Evolutionary conservation across 2,329 filamentous ascomycete species (phyloP).

Genomic region (Nemania diffusa): DNA sequence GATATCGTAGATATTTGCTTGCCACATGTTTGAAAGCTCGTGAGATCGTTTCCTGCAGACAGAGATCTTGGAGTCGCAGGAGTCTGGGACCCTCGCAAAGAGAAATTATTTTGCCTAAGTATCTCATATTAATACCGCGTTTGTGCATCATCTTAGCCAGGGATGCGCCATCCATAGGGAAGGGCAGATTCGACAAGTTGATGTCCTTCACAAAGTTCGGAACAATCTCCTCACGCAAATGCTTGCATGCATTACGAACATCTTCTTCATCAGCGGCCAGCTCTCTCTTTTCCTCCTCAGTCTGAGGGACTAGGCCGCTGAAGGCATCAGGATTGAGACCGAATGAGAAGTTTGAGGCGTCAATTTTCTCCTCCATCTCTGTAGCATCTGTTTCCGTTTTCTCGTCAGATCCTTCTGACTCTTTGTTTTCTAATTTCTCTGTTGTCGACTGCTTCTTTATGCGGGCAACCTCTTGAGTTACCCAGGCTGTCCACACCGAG

Average conservation of each 20-base stretch:
- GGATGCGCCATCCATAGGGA: constrained; percentile 98
- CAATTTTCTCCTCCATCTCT: constrained; percentile 73
- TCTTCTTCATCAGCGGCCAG: constrained; percentile 86
- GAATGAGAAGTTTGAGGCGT: constrained; percentile 88
- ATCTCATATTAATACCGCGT: constrained; percentile 95
- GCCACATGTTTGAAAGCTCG: constrained; percentile 94
- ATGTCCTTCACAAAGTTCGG: constrained; percentile 89
- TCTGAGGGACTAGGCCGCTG: constrained; percentile 90
- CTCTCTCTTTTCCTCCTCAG: constrained; percentile 87
- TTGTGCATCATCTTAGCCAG: constrained; percentile 91
- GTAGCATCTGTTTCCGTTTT: constrained; percentile 52
- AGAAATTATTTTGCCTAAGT: constrained; percentile 85
- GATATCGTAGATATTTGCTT: constrained; percentile 79
- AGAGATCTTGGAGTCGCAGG: constrained; percentile 78
- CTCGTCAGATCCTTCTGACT: constrained; percentile 42
- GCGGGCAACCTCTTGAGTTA: constrained; percentile 79
- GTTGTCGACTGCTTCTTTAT: constrained; percentile 53
- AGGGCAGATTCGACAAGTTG: constrained; percentile 91
- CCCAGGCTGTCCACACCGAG: constrained; percentile 87
- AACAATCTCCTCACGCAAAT: constrained; percentile 79
- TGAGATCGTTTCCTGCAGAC: constrained; percentile 92
- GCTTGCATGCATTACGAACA: constrained; percentile 84
- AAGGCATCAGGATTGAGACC: constrained; percentile 95
- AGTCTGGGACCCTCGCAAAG: constrained; percentile 77
- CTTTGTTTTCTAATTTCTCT: constrained; percentile 35